These are phyloP conservation scores for Hypoxylon sp. DNA, from an alignment of 2,329 filamentous ascomycete species.

Conservation along the genomic window DNA sequence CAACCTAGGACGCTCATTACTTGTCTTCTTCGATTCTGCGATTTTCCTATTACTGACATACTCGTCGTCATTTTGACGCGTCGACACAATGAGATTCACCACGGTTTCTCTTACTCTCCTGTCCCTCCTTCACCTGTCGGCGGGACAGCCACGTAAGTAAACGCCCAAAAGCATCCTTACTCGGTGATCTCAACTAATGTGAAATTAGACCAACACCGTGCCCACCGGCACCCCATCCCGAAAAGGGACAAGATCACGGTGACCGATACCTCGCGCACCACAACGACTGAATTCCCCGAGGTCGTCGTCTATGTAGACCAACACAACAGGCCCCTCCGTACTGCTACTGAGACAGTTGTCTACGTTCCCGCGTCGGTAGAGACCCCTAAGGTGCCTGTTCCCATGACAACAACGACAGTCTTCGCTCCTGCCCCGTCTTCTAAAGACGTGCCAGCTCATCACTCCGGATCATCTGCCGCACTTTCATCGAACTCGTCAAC, in stretches of 20 bases:
- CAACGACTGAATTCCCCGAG: conserved; percentile 59
- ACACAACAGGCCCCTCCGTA: conserved; percentile 64
- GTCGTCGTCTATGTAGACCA: conserved; percentile 72
- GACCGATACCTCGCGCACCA: conserved; percentile 54
- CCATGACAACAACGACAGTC: conserved; percentile 23
- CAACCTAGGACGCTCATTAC: conserved; percentile 44
- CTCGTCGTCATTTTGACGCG: conserved; percentile 22
- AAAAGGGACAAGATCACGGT: conserved; percentile 52
- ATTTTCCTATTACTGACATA: conserved; percentile 33
- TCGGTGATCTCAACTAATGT: conserved; percentile 21
- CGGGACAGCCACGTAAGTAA: conserved; percentile 57
- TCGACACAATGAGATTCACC: conserved; percentile 59
- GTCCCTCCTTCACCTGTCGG: conserved; percentile 56
- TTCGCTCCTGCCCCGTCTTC: conserved; percentile 18
- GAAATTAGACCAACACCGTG: conserved; percentile 50
- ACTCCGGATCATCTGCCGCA: conserved; percentile 19
- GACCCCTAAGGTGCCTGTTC: conserved; percentile 16
- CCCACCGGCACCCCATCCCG: conserved; percentile 50
- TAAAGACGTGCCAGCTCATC: conserved; percentile 25
- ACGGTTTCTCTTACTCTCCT: conserved; percentile 54
- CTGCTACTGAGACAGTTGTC: conserved; percentile 55
- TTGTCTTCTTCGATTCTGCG: conserved; percentile 28
- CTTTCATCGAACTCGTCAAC: conserved; percentile 20
- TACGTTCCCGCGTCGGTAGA: conserved; percentile 43
- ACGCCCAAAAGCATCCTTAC: not conserved